Percentiles rank a stretch among this genome's conserved stretches.
phyloP scores from a whole-genome alignment of 345 rosid genomes.

The Theobroma cacao region DNA sequence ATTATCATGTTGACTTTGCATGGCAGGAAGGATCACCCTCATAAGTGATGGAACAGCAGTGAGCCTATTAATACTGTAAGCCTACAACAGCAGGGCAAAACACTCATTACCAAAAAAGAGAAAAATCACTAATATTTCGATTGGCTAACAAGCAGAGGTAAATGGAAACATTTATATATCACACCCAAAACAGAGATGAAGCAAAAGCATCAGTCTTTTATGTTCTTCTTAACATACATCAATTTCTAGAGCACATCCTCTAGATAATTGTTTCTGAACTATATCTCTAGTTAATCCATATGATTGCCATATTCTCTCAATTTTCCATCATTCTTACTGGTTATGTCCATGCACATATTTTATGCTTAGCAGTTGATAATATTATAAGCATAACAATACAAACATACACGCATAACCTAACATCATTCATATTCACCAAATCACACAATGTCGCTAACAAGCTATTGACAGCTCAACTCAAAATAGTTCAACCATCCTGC shows the following conservation, averaged over 20 bases:
- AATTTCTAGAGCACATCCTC: neutral
- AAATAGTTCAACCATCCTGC: neutral
- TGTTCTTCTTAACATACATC: neutral
- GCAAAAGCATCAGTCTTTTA: neutral
- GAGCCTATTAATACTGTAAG: constrained; percentile 70
- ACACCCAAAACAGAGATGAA: neutral
- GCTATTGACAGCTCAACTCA: neutral
- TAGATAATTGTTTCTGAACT: neutral
- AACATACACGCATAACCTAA: neutral
- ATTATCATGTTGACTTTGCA: constrained; percentile 41
- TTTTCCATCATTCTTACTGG: neutral
- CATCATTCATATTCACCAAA: neutral
- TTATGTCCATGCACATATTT: neutral
- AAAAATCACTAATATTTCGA: neutral
- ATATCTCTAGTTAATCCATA: neutral
- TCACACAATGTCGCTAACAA: neutral
- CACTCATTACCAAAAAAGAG: neutral
- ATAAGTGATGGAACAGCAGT: constrained; percentile 82
- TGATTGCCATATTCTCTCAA: neutral
- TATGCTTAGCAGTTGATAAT: neutral
- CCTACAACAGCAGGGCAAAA: constrained; percentile 41
- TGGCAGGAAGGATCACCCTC: constrained; percentile 64
- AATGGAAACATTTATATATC: neutral
- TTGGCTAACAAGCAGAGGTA: neutral
- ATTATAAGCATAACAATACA: neutral